These are phyloP conservation scores for Hemileccinum rubropunctum DNA, from an alignment of 768 basidiomycete species.

Conservation along the genomic window DNA sequence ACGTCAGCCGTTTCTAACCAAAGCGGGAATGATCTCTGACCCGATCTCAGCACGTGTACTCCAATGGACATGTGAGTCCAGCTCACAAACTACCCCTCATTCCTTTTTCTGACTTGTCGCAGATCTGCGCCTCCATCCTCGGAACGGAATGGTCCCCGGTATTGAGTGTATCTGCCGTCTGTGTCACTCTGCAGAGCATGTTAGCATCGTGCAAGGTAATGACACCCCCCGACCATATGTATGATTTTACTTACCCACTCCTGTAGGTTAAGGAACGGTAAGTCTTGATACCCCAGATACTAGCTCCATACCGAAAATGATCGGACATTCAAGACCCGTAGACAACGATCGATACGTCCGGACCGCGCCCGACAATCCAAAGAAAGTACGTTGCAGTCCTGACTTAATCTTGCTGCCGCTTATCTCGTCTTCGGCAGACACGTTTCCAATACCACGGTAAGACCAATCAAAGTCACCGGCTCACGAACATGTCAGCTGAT, in stretches of 20 bases:
- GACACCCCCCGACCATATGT: neutral
- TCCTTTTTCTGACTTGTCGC: conserved; percentile 13
- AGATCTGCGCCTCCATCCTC: conserved; percentile 90
- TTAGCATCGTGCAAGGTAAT: conserved; percentile 85
- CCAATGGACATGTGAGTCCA: conserved; percentile 73
- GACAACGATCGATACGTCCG: conserved; percentile 84
- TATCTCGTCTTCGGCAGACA: conserved; percentile 45
- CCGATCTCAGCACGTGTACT: conserved; percentile 71
- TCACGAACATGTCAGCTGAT: conserved; percentile 13
- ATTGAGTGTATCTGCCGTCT: conserved; percentile 77
- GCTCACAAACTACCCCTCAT: neutral
- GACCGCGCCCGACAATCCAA: conserved; percentile 78
- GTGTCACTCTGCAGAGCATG: conserved; percentile 89
- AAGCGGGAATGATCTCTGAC: conserved; percentile 9
- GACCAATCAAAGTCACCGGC: conserved; percentile 13
- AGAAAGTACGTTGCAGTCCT: conserved; percentile 56
- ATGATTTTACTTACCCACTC: neutral
- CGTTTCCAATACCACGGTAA: conserved; percentile 80
- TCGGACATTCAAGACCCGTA: conserved; percentile 49
- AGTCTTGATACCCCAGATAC: conserved; percentile 16
- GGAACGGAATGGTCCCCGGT: conserved; percentile 90
- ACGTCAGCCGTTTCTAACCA: conserved; percentile 27
- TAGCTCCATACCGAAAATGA: conserved; percentile 7
- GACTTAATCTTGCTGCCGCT: conserved; percentile 1
- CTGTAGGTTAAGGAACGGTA: conserved; percentile 62